These are phyloP conservation scores for Aurantiochytrium sp. DNA, from an alignment of 108 stramenopile genomes.

Conservation along the genomic window DNA sequence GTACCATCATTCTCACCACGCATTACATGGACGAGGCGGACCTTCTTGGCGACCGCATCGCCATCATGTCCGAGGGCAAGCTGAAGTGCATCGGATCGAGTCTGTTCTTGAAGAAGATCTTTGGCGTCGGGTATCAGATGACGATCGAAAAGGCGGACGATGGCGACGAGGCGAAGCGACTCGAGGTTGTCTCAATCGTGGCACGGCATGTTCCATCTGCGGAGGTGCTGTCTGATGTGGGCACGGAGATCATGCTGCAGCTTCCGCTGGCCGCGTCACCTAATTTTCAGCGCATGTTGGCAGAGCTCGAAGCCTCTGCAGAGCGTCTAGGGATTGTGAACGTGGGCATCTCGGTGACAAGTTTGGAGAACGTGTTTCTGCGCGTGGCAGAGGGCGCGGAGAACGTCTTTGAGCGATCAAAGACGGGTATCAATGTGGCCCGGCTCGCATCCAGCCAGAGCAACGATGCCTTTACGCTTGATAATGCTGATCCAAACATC, in stretches of 20 bases:
- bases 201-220: not conserved
- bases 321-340: constrained; percentile 20
- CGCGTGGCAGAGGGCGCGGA: constrained; percentile 8
- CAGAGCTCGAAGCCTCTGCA: constrained; percentile 16
- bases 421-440: not conserved
- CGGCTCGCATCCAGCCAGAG: not conserved
- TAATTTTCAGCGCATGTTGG: not conserved
- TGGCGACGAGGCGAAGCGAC: not conserved
- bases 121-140: constrained; percentile 62
- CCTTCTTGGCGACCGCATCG: constrained; percentile 60
- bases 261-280: not conserved
- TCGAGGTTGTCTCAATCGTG: not conserved
- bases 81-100: constrained; percentile 55
- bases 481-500: not conserved
- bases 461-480: not conserved
- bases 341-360: constrained; percentile 41
- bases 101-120: constrained; percentile 64
- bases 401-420: not conserved
- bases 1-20: constrained; percentile 58
- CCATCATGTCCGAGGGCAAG: constrained; percentile 60
- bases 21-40: constrained; percentile 74
- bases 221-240: not conserved
- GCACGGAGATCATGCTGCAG: not conserved
- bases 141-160: not conserved
- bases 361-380: constrained; percentile 46